Base-by-base conservation (phyloP, 2,329 filamentous ascomycete genomes). In the Podosphaera fusca region DNA sequence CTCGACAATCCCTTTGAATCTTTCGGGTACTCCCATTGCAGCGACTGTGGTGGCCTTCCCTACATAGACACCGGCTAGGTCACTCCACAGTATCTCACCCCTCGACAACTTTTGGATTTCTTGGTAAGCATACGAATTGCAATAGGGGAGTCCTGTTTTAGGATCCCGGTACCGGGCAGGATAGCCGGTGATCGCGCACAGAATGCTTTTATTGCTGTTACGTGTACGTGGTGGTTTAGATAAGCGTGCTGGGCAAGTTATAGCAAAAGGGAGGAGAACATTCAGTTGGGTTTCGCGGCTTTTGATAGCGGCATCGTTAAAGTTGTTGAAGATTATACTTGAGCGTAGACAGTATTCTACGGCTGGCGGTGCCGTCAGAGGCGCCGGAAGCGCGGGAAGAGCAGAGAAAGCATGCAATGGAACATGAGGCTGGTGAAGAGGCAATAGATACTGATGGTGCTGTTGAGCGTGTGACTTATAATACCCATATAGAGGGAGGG, bases 91-190 rank as follows among this genome's bases (percentile, higher is more conserved):
- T 68, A 88, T 89, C 50, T 86, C 81, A 49, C 87, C 84, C 1
- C 74, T 77, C 56, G 79, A 71, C 12, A 94, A 75, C 57, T 82
- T 79, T 64, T 86, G 83, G 51, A 96, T 84, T 68, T 94, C 82
- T 63, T 80, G 80, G 70, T 88, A 95, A 0, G 88, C 89, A 60
- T 82, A 78, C 49, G 80, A 73, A 67, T 90, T 90, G 61, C 80
- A 77, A 69, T 90, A 98, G 0, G 82, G 80, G 14, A 96, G 75
- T 0, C 86, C 85, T 0, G 90, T 96, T 62, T 79, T 77, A 0
- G 88, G 87, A 68, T 98, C 92, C 31, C 82, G 79, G 69, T 94
- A 96, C 57, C 80, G 80, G 10, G 90, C 92, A 3, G 82, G 79
- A 56, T 82, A 78, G 64, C 83, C 84, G 0, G 87, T 95, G 66